Conservation (phyloP, 2,329 filamentous ascomycete genomes). For the Sclerotinia glacialis region DNA sequence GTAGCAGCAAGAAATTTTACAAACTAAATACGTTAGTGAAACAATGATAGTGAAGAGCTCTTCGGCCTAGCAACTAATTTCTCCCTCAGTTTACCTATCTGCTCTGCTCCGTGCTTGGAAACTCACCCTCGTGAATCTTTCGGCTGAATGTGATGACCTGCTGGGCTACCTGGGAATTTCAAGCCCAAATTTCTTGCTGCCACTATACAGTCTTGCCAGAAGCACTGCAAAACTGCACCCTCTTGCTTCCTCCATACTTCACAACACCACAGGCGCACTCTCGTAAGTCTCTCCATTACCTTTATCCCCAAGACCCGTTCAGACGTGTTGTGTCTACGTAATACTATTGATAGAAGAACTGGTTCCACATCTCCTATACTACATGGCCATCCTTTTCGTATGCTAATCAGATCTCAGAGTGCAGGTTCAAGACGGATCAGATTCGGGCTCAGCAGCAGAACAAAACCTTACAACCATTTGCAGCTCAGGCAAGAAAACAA, state of each 20-base stretch:
- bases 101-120: neutral
- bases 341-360: too few species aligned
- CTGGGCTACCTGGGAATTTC: neutral
- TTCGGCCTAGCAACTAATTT: neutral
- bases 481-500: neutral
- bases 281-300: neutral
- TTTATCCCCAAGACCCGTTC: neutral
- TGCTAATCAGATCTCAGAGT: neutral
- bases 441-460: neutral
- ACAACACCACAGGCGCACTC: too few species aligned
- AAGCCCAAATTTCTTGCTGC: neutral
- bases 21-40: neutral
- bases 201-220: too few species aligned
- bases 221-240: neutral
- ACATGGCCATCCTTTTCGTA: too few species aligned
- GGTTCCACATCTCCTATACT: too few species aligned
- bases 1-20: neutral
- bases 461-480: neutral
- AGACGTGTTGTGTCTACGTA: too few species aligned
- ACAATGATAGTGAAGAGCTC: neutral
- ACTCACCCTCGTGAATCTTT: neutral
- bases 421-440: neutral
- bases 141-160: neutral
- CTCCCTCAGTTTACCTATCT: neutral
- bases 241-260: neutral